A percentile compares a stretch with the other conserved stretches of the same genome.
These are phyloP conservation scores for Penicillium salamii DNA, from an alignment of 495 filamentous ascomycete species.

Conservation along the genomic window DNA sequence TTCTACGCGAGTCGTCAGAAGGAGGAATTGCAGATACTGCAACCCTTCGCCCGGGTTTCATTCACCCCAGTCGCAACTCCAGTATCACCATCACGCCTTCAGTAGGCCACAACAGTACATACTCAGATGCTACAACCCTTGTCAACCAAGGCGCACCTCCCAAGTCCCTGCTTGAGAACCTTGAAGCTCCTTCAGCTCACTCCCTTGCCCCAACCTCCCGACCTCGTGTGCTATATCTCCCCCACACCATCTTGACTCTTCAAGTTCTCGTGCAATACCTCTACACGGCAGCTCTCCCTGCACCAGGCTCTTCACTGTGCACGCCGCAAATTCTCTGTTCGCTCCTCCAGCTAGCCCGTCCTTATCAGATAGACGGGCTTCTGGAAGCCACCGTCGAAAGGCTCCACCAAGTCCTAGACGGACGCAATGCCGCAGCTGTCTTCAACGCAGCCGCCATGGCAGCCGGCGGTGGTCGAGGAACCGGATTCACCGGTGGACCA, in stretches of 20 bases:
- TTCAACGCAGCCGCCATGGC: constrained; percentile 99
- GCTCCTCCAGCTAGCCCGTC: constrained; percentile 86
- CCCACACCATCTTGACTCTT: constrained; percentile 84
- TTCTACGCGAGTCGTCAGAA: constrained; percentile 71
- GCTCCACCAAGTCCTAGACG: constrained; percentile 86
- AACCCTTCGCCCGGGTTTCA: constrained; percentile 49
- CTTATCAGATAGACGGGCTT: constrained; percentile 88
- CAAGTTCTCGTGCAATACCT: constrained; percentile 87
- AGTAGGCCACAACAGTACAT: constrained; percentile 55
- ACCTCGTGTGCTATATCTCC: constrained; percentile 85
- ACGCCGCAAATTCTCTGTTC: constrained; percentile 95
- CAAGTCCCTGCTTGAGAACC: constrained; percentile 42
- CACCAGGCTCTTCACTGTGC: constrained; percentile 71
- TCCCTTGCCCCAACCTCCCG: constrained; percentile 66
- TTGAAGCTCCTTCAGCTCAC: constrained; percentile 44
- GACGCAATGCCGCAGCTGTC: constrained; percentile 89
- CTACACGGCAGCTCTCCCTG: constrained; percentile 85
- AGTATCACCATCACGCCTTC: constrained; percentile 82
- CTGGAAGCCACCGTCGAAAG: constrained; percentile 89
- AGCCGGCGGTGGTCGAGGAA: constrained; percentile 83
- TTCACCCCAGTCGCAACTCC: constrained; percentile 63
- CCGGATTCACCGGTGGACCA: constrained; percentile 42
- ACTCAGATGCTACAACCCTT: constrained; percentile 59
- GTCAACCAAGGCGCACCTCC: constrained; percentile 50
- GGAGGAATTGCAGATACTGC: constrained; percentile 44